phyloP scores from a whole-genome alignment of 169 alveolate species.

The Plasmodium cynomolgi region DNA sequence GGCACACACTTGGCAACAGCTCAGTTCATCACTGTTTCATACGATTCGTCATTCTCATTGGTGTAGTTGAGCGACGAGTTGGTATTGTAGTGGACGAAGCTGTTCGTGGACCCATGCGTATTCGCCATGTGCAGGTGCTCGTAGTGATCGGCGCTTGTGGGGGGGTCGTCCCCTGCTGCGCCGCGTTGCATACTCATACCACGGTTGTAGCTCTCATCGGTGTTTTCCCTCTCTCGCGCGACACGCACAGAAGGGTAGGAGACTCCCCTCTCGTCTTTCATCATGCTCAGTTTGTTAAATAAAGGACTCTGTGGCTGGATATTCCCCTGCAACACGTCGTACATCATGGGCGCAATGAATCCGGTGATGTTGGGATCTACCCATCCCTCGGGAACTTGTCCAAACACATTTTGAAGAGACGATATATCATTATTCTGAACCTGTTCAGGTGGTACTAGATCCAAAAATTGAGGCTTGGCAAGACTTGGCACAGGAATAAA shows the following conservation, averaged over 20 bases:
- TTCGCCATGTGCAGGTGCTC: background rate
- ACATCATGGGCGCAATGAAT: slow-evolving; percentile 89
- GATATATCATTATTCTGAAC: slow-evolving; percentile 76
- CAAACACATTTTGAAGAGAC: slow-evolving; percentile 81
- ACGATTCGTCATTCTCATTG: slow-evolving; percentile 9
- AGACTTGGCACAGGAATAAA: slow-evolving; percentile 86
- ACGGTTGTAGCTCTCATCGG: background rate
- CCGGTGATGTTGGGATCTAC: slow-evolving; percentile 91
- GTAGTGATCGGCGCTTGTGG: background rate
- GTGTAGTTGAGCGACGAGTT: slow-evolving; percentile 11
- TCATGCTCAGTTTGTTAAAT: slow-evolving; percentile 55
- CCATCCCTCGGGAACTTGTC: slow-evolving; percentile 85
- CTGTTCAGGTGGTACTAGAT: slow-evolving; percentile 78
- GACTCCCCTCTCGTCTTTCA: background rate
- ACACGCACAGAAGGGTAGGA: slow-evolving; percentile 3
- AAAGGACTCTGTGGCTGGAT: slow-evolving; percentile 51
- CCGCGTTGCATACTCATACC: background rate
- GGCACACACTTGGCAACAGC: background rate
- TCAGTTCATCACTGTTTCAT: background rate
- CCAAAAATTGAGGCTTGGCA: slow-evolving; percentile 85
- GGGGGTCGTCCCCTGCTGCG: background rate
- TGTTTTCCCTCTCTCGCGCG: background rate
- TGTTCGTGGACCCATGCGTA: background rate
- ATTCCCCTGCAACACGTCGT: slow-evolving; percentile 87
- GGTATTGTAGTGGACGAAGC: slow-evolving; percentile 1